Percentiles rank a stretch among this genome's conserved stretches.
These are phyloP conservation scores for Jaminaea rosea DNA, from an alignment of 1,284 basidiomycete genomes.

Conservation along the genomic window DNA sequence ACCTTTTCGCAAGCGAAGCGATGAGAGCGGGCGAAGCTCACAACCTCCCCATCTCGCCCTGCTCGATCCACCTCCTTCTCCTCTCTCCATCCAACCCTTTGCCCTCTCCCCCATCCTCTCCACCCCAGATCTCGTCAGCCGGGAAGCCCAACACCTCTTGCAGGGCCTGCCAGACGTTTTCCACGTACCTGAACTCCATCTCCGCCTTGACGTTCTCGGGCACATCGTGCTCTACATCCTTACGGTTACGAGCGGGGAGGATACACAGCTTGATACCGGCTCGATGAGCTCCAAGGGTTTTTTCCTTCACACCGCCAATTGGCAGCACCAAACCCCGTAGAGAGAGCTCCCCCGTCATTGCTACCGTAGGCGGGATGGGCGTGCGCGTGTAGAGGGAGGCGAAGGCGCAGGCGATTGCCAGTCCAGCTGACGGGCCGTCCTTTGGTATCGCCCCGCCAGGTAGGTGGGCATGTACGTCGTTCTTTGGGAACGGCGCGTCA, in stretches of 20 bases:
- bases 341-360: conserved; percentile 45
- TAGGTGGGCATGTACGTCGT: conserved; percentile 79
- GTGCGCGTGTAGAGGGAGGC: conserved; percentile 70
- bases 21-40: too few relatives aligned
- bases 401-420: conserved; percentile 77
- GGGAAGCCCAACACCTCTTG: too few relatives aligned
- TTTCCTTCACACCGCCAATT: conserved; percentile 45
- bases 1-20: too few relatives aligned
- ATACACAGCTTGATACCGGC: conserved; percentile 72
- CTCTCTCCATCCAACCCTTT: too few relatives aligned
- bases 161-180: conserved; percentile 67
- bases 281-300: conserved; percentile 52
- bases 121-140: too few relatives aligned
- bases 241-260: conserved; percentile 69
- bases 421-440: conserved; percentile 73
- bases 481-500: conserved; percentile 64
- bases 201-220: conserved; percentile 61
- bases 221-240: conserved; percentile 75
- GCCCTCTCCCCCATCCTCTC: too few relatives aligned
- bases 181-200: conserved; percentile 70
- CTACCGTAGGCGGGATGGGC: conserved; percentile 47
- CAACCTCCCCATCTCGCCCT: too few relatives aligned
- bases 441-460: conserved; percentile 80
- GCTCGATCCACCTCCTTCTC: too few relatives aligned
- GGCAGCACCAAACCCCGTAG: conserved; percentile 42